phyloP scores from a whole-genome alignment of 2,329 filamentous ascomycete genomes.

The Chaetoscypha palmicola region DNA sequence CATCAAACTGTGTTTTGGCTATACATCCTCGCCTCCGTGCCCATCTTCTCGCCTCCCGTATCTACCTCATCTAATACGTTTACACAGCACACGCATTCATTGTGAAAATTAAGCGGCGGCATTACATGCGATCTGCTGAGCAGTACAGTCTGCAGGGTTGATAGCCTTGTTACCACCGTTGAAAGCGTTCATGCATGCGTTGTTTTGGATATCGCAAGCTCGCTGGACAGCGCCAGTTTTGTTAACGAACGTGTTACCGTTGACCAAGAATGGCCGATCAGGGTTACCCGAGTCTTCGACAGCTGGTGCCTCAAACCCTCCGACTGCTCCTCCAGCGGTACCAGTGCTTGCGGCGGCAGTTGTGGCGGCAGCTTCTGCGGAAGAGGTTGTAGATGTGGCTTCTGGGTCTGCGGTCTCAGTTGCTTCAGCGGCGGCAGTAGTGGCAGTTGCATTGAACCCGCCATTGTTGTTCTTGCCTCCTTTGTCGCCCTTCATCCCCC shows the following conservation, averaged over 20 bases:
- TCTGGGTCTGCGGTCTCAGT: neutral
- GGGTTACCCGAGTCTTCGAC: constrained; percentile 43
- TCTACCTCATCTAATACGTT: no score
- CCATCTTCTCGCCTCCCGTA: no score
- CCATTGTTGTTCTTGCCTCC: neutral
- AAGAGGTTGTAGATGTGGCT: constrained; percentile 6
- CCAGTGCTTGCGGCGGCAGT: constrained; percentile 2
- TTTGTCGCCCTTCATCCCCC: neutral
- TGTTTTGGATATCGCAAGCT: constrained; percentile 57
- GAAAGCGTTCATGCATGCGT: constrained; percentile 49
- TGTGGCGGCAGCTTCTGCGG: constrained; percentile 6
- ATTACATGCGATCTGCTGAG: neutral
- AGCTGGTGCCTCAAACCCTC: constrained; percentile 42
- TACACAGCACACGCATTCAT: no score
- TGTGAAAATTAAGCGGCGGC: no score
- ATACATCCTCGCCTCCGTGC: no score
- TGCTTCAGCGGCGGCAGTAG: neutral
- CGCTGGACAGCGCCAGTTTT: constrained; percentile 48
- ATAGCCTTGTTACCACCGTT: constrained; percentile 33
- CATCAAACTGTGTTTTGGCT: no score
- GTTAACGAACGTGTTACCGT: constrained; percentile 51
- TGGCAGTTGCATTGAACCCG: neutral
- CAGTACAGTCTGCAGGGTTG: neutral
- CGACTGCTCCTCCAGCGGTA: constrained; percentile 31
- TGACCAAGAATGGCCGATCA: constrained; percentile 47